Base-by-base conservation (phyloP, 306 rosid genomes). In the Luffa aegyptiaca region DNA sequence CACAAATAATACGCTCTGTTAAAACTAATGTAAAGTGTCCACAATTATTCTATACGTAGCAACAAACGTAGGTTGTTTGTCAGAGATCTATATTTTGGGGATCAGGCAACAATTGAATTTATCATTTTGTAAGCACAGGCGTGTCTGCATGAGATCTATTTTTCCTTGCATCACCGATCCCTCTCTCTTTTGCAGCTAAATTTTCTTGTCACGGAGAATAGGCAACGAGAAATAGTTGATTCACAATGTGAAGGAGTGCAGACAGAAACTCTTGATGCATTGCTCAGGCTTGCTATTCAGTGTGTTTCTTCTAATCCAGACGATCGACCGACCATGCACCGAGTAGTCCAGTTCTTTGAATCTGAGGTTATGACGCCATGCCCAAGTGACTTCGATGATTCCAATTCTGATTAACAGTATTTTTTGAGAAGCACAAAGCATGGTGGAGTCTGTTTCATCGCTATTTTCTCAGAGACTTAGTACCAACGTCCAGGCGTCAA, bases 291-390 rank as follows among this genome's bases (percentile, higher is more conserved):
- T 45, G 96, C 99, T 48, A 90, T 86, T 75, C 97, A 90, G 80
- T 95, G 99, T 65, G 91, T 95, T 87, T 95, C 97, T 68, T 90
- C 97, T 6, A 88, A 65, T 89, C 93, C 99, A 41, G 97, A 93
- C 59, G 99, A 93, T 79, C 93, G 97, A 42, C 99, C 97, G 44
- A 91, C 97, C 7, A 95, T 95, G 99, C 99, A 95, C 79, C 87
- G 97, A 84, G 97, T 95, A 71, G 94, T 93, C 79, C 97, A 95
- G 90, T 71, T 93, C 75, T 93, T 95, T 76, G 99, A 95, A 86
- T 88, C 99, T 18, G 99, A 95, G 88, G 97, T 95, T 72, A 87
- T 90, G 91, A 91, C 99, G 45, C 99, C 99, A 4, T 93, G 97
- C 91, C 99, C 96, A 78, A 93, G 99, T 75, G 97, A 95, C 82